phyloP scores from a whole-genome alignment of 1,284 basidiomycete genomes.

The Tilletia indica region DNA sequence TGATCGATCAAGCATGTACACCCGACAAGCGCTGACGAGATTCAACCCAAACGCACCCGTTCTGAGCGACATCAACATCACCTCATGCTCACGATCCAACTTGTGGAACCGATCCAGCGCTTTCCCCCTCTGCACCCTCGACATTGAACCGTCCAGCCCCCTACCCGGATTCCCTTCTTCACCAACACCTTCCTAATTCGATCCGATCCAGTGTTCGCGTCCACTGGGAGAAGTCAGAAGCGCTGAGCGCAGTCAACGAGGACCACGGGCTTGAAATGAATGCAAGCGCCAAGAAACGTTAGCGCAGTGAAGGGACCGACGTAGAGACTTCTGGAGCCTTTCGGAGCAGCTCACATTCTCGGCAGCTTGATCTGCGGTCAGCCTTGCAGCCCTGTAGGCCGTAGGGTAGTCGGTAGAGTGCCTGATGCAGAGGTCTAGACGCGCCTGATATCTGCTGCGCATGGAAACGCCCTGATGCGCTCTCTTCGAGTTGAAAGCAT shows the following conservation, averaged over 20 bases:
- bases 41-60: slow-evolving; percentile 67
- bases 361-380: neutral
- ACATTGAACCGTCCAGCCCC: no score
- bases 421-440: neutral
- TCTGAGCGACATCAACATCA: slow-evolving; percentile 48
- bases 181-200: no score
- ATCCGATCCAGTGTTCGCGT: no score
- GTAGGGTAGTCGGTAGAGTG: no score
- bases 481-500: no score
- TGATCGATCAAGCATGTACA: slow-evolving; percentile 94
- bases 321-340: no score
- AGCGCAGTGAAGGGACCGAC: no score
- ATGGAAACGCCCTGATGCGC: neutral
- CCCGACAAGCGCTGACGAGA: slow-evolving; percentile 64
- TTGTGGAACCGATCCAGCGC: no score
- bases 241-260: neutral
- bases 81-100: slow-evolving; percentile 41
- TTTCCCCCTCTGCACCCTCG: no score
- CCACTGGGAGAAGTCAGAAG: neutral
- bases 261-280: neutral
- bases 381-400: no score
- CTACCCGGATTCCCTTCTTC: no score
- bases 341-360: neutral
- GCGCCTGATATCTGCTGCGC: neutral
- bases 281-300: neutral